Conservation (phyloP, 768 basidiomycete species). For the Mycena olivaceomarginata region DNA sequence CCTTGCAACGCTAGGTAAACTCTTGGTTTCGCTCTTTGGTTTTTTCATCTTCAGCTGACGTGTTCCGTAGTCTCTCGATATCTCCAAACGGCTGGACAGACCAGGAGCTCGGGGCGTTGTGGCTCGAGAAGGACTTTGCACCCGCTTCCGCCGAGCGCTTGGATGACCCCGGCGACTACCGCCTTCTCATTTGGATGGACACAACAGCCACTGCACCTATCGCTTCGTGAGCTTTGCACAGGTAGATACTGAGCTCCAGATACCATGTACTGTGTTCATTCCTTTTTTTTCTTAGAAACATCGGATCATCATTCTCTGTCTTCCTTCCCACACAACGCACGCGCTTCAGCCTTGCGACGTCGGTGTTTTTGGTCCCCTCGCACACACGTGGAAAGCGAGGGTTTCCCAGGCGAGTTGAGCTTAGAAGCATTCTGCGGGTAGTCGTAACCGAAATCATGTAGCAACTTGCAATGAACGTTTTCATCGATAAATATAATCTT, state of each 20-base stretch:
- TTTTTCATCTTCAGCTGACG: too few species aligned
- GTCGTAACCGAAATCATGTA: neutral
- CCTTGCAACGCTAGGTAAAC: too few species aligned
- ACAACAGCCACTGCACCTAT: slow-evolving; percentile 46
- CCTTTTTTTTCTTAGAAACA: too few species aligned
- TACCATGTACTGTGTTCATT: too few species aligned
- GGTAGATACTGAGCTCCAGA: too few species aligned
- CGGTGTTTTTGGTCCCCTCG: slow-evolving; percentile 56
- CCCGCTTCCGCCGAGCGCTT: slow-evolving; percentile 18
- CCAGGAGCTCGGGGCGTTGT: slow-evolving; percentile 42
- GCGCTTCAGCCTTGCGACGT: too few species aligned
- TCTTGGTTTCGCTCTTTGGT: too few species aligned
- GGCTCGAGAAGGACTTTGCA: slow-evolving; percentile 27
- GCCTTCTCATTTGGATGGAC: slow-evolving; percentile 50
- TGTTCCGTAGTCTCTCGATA: neutral
- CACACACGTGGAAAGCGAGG: slow-evolving; percentile 43
- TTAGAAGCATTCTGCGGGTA: neutral
- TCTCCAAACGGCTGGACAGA: slow-evolving; percentile 55
- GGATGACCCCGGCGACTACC: slow-evolving; percentile 34
- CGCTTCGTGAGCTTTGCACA: too few species aligned
- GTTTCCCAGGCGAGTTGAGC: neutral
- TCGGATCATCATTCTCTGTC: too few species aligned
- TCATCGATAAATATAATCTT: slow-evolving; percentile 37
- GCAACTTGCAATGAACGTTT: neutral
- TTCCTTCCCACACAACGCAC: too few species aligned